Evolutionary conservation across 805 yeast genomes (phyloP).

Genomic region (Saccharomycopsis microspora): DNA sequence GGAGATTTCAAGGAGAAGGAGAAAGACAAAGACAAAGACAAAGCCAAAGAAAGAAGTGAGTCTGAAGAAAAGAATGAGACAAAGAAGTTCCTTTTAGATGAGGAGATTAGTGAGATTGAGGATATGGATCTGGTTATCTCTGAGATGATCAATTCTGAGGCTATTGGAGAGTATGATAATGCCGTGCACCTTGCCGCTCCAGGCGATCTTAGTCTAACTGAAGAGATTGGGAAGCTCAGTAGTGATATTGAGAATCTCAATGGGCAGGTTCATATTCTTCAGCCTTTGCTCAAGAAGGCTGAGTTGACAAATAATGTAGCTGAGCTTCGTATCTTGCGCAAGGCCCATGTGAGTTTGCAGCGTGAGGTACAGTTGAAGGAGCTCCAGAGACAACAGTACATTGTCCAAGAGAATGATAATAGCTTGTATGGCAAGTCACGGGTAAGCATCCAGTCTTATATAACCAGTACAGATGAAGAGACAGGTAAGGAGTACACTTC

Average conservation of each 20-base stretch:
- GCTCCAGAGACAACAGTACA: conserved; percentile 64
- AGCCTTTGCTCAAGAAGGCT: conserved; percentile 66
- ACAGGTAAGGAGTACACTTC: conserved; percentile 53
- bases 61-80: conserved; percentile 14
- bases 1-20: conserved; percentile 2
- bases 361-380: conserved; percentile 69
- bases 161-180: conserved; percentile 20
- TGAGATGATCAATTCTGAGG: conserved; percentile 17
- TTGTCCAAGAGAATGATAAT: conserved; percentile 74
- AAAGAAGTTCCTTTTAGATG: conserved; percentile 13
- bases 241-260: conserved; percentile 45
- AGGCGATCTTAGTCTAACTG: conserved; percentile 48
- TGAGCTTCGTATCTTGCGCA: conserved; percentile 55
- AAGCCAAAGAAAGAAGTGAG: conserved; percentile 13
- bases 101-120: conserved; percentile 19
- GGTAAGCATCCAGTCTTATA: conserved; percentile 36
- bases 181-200: conserved; percentile 51
- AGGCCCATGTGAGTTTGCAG: conserved; percentile 54
- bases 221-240: conserved; percentile 50
- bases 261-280: conserved; percentile 53
- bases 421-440: conserved; percentile 59
- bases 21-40: not conserved
- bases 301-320: conserved; percentile 68
- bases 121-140: conserved; percentile 17
- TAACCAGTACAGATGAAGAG: conserved; percentile 35